Evolutionary conservation across 2,329 filamentous ascomycete genomes (phyloP).

Genomic region (Colletotrichum coccodes): DNA sequence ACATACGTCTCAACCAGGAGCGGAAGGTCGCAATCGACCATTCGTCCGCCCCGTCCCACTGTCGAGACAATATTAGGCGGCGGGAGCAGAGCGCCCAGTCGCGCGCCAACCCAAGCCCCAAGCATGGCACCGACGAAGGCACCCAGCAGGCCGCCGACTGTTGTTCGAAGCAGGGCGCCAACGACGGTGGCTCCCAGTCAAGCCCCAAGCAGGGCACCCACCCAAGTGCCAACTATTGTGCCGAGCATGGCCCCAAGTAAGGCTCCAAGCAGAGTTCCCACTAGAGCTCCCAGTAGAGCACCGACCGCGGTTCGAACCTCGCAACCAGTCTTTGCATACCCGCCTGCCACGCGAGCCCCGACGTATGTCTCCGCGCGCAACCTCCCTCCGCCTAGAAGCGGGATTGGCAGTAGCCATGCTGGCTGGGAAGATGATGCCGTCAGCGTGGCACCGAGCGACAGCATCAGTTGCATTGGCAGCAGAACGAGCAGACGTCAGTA

Average conservation of each 20-base stretch:
- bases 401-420: conserved; percentile 51
- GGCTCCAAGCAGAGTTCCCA: conserved; percentile 11
- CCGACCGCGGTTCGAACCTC: conserved; percentile 12
- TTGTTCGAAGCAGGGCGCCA: conserved; percentile 13
- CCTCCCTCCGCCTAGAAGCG: conserved; percentile 53
- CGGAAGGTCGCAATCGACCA: conserved; percentile 47
- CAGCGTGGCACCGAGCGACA: conserved; percentile 69
- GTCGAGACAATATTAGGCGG: conserved; percentile 41
- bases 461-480: conserved; percentile 69
- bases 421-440: conserved; percentile 59
- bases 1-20: conserved; percentile 57
- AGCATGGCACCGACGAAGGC: conserved; percentile 27
- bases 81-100: conserved; percentile 43
- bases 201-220: conserved; percentile 26
- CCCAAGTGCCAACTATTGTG: conserved; percentile 1
- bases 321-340: conserved; percentile 27
- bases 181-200: conserved; percentile 14
- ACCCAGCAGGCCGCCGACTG: conserved; percentile 13
- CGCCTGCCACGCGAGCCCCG: conserved; percentile 35
- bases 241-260: conserved; percentile 12
- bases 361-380: conserved; percentile 44
- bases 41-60: conserved; percentile 41
- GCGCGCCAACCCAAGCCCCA: conserved; percentile 40
- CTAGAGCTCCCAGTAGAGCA: background rate
- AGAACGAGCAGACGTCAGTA: conserved; percentile 43